These are phyloP conservation scores for Podospora comata DNA, from an alignment of 495 filamentous ascomycete genomes.

Conservation along the genomic window DNA sequence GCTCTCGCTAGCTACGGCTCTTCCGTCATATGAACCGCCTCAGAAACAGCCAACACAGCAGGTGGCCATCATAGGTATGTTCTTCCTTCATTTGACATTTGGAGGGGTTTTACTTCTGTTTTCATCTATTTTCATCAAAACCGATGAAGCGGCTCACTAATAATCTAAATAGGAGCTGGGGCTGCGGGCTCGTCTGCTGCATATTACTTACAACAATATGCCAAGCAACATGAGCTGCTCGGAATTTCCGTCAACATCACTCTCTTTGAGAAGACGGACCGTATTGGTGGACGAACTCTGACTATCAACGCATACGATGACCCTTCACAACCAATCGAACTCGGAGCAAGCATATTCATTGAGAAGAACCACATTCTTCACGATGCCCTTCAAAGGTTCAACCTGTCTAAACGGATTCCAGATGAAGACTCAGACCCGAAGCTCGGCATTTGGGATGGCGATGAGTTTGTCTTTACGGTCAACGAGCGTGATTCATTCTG, in stretches of 20 bases:
- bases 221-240: conserved; percentile 47
- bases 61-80: conserved; percentile 46
- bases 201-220: conserved; percentile 72
- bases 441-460: conserved; percentile 85
- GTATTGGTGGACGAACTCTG: conserved; percentile 83
- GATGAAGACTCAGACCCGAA: conserved; percentile 38
- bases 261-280: conserved; percentile 76
- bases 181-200: conserved; percentile 85
- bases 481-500: conserved; percentile 53
- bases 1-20: not conserved
- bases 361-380: conserved; percentile 78
- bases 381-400: conserved; percentile 69
- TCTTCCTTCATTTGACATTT: not conserved
- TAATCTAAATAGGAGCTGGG: conserved; percentile 67
- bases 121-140: not conserved
- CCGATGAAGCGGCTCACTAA: not conserved
- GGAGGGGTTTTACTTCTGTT: not conserved
- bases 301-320: conserved; percentile 80
- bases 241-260: conserved; percentile 63
- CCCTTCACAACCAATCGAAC: conserved; percentile 68
- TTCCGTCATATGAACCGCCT: not conserved
- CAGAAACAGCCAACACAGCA: conserved; percentile 30
- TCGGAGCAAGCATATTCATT: conserved; percentile 93
- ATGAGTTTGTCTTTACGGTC: conserved; percentile 64
- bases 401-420: conserved; percentile 47